Conservation (phyloP, 805 yeast genomes). For the Blastobotrys robertii region DNA sequence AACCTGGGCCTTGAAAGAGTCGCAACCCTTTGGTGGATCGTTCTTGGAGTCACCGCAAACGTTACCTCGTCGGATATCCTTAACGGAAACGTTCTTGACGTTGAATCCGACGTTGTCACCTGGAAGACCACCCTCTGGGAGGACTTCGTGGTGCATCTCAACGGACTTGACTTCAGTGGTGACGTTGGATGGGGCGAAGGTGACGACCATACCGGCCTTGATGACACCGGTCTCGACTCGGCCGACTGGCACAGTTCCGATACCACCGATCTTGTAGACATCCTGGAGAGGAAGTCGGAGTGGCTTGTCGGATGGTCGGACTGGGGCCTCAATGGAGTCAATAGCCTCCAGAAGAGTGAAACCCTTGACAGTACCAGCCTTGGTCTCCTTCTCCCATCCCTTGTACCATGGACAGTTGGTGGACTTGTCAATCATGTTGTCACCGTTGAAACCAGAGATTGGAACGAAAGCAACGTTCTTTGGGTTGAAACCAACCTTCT, state of each 20-base stretch:
- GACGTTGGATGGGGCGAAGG: conserved; percentile 86
- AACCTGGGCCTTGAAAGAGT: conserved; percentile 77
- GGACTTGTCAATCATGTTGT: conserved; percentile 81
- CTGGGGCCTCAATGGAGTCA: conserved; percentile 72
- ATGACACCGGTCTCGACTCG: conserved; percentile 89
- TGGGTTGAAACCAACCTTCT: conserved; percentile 79
- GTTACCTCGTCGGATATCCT: conserved; percentile 90
- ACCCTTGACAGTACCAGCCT: conserved; percentile 61
- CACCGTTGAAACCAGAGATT: conserved; percentile 89
- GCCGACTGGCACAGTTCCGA: conserved; percentile 89
- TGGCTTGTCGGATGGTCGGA: conserved; percentile 78
- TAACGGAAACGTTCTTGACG: conserved; percentile 82
- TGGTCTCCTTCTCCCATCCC: conserved; percentile 77
- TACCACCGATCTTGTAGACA: conserved; percentile 90
- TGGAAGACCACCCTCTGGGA: conserved; percentile 61
- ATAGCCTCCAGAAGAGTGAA: conserved; percentile 79
- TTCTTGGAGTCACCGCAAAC: conserved; percentile 84
- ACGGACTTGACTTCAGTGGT: conserved; percentile 86
- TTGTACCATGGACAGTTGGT: conserved; percentile 80
- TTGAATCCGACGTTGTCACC: conserved; percentile 90
- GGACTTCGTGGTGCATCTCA: conserved; percentile 79
- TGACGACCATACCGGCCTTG: conserved; percentile 85
- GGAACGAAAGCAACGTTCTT: conserved; percentile 81
- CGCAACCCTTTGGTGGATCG: conserved; percentile 77
- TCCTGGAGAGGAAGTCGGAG: conserved; percentile 85